Conservation (phyloP, 2,329 filamentous ascomycete species). For the Ophiostoma triangulosporum region DNA sequence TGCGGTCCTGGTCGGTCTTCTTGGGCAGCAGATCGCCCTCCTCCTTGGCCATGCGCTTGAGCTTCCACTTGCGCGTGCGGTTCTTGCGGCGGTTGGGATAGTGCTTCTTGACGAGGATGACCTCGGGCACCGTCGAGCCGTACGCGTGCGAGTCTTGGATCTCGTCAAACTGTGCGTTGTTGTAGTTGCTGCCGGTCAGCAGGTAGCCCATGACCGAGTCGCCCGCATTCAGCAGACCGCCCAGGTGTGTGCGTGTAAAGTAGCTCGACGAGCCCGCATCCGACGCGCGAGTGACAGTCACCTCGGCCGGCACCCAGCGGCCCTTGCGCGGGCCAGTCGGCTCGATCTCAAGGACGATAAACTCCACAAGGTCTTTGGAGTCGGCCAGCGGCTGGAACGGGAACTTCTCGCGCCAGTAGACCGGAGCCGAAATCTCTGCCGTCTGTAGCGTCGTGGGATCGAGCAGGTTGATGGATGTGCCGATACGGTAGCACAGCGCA, state of each 20-base stretch:
- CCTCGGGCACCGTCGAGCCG: slow-evolving; percentile 70
- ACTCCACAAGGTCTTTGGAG: slow-evolving; percentile 74
- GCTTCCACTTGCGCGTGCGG: slow-evolving; percentile 76
- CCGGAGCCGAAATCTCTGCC: slow-evolving; percentile 64
- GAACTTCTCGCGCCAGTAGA: slow-evolving; percentile 66
- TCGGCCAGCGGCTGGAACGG: slow-evolving; percentile 79
- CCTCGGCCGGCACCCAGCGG: slow-evolving; percentile 73
- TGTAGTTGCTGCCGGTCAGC: slow-evolving; percentile 80
- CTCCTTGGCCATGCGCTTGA: slow-evolving; percentile 86
- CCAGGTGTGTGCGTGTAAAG: slow-evolving; percentile 82
- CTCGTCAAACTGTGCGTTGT: slow-evolving; percentile 73
- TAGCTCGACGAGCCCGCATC: slow-evolving; percentile 80
- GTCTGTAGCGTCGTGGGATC: slow-evolving; percentile 87
- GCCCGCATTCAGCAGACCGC: slow-evolving; percentile 69
- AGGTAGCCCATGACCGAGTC: slow-evolving; percentile 95
- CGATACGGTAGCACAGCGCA: slow-evolving; percentile 73
- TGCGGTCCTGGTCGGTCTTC: slow-evolving; percentile 74
- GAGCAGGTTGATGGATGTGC: slow-evolving; percentile 77
- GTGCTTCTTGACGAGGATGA: slow-evolving; percentile 92
- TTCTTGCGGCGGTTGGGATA: slow-evolving; percentile 71
- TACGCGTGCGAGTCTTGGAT: slow-evolving; percentile 69
- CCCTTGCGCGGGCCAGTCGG: slow-evolving; percentile 61
- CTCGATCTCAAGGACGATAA: slow-evolving; percentile 91
- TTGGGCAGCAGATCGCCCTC: slow-evolving; percentile 76
- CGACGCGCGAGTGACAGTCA: slow-evolving; percentile 71